Evolutionary conservation across 441 rosid genomes (phyloP).

Genomic region (Dalechampia spathulata): DNA sequence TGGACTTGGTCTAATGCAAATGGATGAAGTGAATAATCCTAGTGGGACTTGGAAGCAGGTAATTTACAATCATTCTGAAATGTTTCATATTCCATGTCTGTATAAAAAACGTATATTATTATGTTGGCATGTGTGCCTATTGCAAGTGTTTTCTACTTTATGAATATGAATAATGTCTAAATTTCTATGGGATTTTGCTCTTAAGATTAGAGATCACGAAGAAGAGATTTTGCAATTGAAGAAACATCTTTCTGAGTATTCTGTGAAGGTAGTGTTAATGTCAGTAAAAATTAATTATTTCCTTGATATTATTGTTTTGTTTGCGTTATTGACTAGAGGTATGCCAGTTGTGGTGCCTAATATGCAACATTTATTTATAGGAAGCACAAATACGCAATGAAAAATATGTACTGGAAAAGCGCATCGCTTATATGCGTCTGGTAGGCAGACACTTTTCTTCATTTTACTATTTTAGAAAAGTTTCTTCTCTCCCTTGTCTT

Average conservation of each 20-base stretch:
- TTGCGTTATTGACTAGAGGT: too few relatives aligned
- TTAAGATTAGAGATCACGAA: conserved; percentile 72
- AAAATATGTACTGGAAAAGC: conserved; percentile 82
- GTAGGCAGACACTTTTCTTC: conserved; percentile 35
- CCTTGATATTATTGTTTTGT: too few relatives aligned
- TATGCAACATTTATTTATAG: conserved; percentile 31
- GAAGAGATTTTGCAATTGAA: conserved; percentile 81
- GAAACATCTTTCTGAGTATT: conserved; percentile 77
- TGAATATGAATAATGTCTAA: conserved; percentile 14
- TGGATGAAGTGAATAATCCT: conserved; percentile 45
- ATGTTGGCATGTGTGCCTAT: background rate
- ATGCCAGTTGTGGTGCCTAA: too few relatives aligned
- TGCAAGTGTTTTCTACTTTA: conserved; percentile 3
- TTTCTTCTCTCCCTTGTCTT: conserved; percentile 3
- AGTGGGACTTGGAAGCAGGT: conserved; percentile 78
- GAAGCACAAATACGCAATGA: conserved; percentile 91
- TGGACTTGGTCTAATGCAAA: conserved; percentile 40
- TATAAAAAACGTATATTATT: background rate
- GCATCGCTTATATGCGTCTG: conserved; percentile 94
- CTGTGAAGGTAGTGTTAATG: conserved; percentile 79
- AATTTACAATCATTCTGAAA: conserved; percentile 8
- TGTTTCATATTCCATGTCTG: background rate
- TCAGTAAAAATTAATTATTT: background rate
- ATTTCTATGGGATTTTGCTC: conserved; percentile 48
- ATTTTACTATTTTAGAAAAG: background rate